Conservation (phyloP, 2,329 filamentous ascomycete genomes). For the Trichoderma semiorbis region DNA sequence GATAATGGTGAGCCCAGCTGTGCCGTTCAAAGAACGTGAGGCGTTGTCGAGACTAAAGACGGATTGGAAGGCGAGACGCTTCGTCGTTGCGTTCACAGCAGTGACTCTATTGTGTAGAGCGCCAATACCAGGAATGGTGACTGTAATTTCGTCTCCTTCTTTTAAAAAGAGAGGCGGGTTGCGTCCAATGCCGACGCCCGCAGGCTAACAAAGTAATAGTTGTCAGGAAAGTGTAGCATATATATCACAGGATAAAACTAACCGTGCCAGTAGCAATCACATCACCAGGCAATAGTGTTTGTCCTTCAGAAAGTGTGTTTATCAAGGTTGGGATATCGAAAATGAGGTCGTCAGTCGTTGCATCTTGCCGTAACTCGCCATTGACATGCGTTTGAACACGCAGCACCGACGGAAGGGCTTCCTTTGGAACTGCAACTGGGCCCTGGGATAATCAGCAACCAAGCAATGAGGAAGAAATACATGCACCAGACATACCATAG, state of each 20-base stretch:
- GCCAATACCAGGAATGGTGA: constrained; percentile 2
- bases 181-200: constrained; percentile 2
- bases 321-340: constrained; percentile 11
- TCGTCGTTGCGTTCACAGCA: not conserved
- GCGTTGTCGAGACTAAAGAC: not conserved
- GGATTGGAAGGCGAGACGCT: not conserved
- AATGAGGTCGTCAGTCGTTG: constrained; percentile 1
- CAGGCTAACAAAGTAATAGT: not conserved
- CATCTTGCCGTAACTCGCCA: constrained; percentile 12
- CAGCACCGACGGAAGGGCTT: constrained; percentile 1
- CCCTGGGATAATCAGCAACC: not conserved
- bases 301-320: not conserved
- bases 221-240: not conserved
- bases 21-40: not conserved
- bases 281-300: constrained; percentile 2
- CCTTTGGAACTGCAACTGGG: not conserved
- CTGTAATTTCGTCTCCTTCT: not conserved
- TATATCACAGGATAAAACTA: not conserved
- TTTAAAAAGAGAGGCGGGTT: not conserved
- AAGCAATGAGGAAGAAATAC: too few species aligned
- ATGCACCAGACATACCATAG: not conserved
- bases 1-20: not conserved
- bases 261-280: constrained; percentile 9
- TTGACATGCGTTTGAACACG: constrained; percentile 8
- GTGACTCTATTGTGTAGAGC: not conserved